Evolutionary conservation across 352 stramenopile genomes (phyloP).

Genomic region (Pythium vanterpoolii): DNA sequence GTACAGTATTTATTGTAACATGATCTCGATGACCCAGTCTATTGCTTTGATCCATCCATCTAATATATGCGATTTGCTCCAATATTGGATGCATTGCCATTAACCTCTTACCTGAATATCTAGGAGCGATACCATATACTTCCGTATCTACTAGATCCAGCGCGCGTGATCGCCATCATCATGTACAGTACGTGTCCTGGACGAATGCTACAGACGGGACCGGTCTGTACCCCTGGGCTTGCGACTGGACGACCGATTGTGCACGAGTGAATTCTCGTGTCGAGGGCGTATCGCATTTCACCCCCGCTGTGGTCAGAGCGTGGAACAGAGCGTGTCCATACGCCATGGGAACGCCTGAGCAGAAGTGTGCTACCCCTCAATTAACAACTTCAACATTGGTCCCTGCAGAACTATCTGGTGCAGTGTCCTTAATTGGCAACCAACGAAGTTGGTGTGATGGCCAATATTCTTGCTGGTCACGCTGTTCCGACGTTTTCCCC

Average conservation of each 20-base stretch:
- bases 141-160: no score
- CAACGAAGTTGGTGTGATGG: background rate
- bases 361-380: background rate
- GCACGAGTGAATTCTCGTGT: conserved; percentile 2
- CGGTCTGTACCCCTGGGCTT: background rate
- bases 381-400: conserved; percentile 1
- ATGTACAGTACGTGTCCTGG: no score
- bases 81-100: background rate
- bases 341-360: background rate
- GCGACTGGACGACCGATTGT: background rate
- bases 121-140: no score
- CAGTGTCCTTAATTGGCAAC: background rate
- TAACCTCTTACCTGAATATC: no score
- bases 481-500: background rate
- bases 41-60: background rate
- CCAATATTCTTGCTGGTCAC: background rate
- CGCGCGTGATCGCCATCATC: no score
- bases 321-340: background rate
- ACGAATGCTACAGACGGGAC: no score
- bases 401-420: background rate
- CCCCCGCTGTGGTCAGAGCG: background rate
- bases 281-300: conserved; percentile 7
- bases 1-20: conserved; percentile 14
- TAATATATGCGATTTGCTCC: background rate
- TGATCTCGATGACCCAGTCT: no score